Base-by-base conservation (phyloP, 2,329 filamentous ascomycete genomes). In the Lasiodiplodia sp. region DNA sequence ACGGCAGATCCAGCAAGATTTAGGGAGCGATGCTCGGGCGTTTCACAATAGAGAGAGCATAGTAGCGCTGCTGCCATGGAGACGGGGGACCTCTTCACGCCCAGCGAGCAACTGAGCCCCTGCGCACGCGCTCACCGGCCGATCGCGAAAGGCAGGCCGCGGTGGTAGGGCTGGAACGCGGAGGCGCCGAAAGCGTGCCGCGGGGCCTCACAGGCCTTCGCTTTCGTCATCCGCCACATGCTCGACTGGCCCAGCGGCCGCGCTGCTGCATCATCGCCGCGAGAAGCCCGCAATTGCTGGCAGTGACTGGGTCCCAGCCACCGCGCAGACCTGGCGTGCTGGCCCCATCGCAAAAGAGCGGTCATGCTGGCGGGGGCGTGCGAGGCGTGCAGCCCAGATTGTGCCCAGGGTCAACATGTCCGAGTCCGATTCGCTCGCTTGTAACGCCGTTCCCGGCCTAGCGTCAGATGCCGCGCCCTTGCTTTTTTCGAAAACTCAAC, bases 401-500 rank as follows among this genome's bases (percentile, higher is more conserved):
- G 34, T 25, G 55, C 38, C 65, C 65, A 44, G 25, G 31, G n/a
- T 21, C 49, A 25, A 49, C 47, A 34, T 53, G 55, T 44, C 23
- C 34, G 21, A 23, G 18, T 23, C 58, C 53, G 57, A 68, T 68
- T 68, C 49, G 67, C 44, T 68, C 67, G 67, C 51, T 23, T 56
- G 21, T 18, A 5, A 4, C 28, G 60, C 66, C 58, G 8, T 18
- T 16, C 37, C 11, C 25, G 57, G 37, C 11, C 58, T 68, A 68
- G 67, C 38, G 23, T 25, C 23, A 16, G 16, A 23, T 21, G n/a
- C 18, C n/a, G 44, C 44, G 44, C 44, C 28, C 57, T 40, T 25
- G 47, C 21, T 12, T 28, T 71, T 71, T 69, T 53, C 70, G 70
- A 69, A 69, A 69, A 70, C 60, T 52, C 40, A 11, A 16, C 28